A percentile compares a stretch with the other conserved stretches of the same genome.
Conservation (phyloP, 2,329 filamentous ascomycete genomes). For the Pseudogymnoascus sp. region DNA sequence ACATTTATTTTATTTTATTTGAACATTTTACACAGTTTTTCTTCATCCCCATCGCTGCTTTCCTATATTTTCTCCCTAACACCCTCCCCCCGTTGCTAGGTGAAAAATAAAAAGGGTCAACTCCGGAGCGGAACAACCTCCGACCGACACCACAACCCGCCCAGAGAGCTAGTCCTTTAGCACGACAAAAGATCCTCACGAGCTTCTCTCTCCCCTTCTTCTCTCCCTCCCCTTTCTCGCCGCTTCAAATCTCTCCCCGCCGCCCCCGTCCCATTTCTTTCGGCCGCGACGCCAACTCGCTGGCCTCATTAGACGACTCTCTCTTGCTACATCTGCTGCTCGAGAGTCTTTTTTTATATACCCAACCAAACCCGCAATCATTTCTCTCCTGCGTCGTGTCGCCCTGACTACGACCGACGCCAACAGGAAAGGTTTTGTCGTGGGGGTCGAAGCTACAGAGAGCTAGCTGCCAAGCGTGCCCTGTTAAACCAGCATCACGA, state of each 20-base stretch:
- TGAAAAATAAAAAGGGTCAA: not conserved
- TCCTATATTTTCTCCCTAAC: not conserved
- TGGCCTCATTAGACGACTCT: not conserved
- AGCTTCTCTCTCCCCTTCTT: slow-evolving; percentile 1
- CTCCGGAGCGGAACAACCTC: not conserved
- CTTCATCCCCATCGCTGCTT: not conserved
- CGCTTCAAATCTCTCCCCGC: not conserved
- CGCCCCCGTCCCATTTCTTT: not conserved
- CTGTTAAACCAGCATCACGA: not conserved
- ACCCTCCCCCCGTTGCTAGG: not conserved
- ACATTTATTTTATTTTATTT: not conserved
- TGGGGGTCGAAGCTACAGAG: not conserved
- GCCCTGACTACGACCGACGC: not conserved
- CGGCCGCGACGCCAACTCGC: not conserved
- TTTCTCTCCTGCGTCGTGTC: not conserved
- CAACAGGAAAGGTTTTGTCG: not conserved
- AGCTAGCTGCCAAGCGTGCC: not conserved
- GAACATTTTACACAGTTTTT: not conserved
- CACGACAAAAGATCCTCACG: not conserved
- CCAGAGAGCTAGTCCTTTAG: not conserved
- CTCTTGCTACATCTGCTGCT: not conserved
- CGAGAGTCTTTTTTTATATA: not conserved
- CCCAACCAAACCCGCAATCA: not conserved
- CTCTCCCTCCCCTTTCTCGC: slow-evolving; percentile 1
- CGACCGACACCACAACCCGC: not conserved